Base-by-base conservation (phyloP, 495 filamentous ascomycete species). In the Neurospora sp. region DNA sequence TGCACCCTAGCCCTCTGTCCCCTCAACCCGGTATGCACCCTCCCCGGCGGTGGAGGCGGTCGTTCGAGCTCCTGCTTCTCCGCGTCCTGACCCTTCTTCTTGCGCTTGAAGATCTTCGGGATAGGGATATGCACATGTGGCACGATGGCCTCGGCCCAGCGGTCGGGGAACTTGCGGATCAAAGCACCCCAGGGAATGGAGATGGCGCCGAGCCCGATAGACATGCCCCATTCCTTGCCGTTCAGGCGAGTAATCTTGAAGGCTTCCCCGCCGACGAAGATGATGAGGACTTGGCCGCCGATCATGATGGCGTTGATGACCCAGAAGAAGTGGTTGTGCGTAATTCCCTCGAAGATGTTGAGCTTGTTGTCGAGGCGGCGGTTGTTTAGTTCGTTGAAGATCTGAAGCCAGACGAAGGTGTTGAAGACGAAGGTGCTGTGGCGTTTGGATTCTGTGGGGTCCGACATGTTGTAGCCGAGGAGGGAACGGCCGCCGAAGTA, bases 321-420 rank as follows among this genome's bases (percentile, higher is more conserved):
- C 71, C 95, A 87, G 83, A 97, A 98, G 84, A 94, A 96, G 69
- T 82, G 87, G 80, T 97, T 98, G 74, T 84, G 87, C 66, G 84
- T 85, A 37, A 97, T 88, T 20, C 93, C 93, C 75, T 97, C 93
- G 80, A 98, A 91, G 75, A 97, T 92, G 78, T 97, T 97, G 83
- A 96, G 88, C 37, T 88, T 87, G 83, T 97, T 98, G 79, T 98
- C 94, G 18, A 98, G 86, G 1, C 93, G 92, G 69, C 93, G 92
- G 75, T 81, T 82, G 74, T 96, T 97, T 85, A 93, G 92, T 78
- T 94, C 90, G 81, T 97, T 97, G 85, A 96, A 97, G 74, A 97
- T 94, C 75, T 97, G 93, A 89, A 97, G 94, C 93, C 93, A 97
- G 35, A 97, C 93, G 72, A 97, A 97, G 4, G 92, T 93, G 84